These are phyloP conservation scores for Aspergillus puulaauensis DNA, from an alignment of 2,329 filamentous ascomycete species.

Conservation along the genomic window DNA sequence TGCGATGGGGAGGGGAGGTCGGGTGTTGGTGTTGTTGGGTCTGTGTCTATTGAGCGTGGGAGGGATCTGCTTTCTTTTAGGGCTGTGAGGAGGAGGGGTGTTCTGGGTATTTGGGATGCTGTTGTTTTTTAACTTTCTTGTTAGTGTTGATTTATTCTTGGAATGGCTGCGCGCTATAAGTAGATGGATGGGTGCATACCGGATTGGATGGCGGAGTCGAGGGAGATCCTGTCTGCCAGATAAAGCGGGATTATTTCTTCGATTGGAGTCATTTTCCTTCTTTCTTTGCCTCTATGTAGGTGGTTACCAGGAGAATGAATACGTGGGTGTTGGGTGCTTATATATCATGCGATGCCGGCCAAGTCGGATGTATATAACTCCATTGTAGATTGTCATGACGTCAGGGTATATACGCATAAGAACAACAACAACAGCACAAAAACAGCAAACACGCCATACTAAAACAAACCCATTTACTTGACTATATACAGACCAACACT, in stretches of 20 bases:
- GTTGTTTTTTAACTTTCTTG: neutral
- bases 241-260: constrained; percentile 1
- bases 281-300: too few species aligned
- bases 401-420: neutral
- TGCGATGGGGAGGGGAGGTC: constrained; percentile 2
- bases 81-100: neutral
- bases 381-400: constrained; percentile 2
- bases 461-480: too few species aligned
- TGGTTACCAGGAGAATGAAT: too few species aligned
- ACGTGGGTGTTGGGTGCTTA: too few species aligned
- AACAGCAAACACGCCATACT: neutral
- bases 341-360: too few species aligned
- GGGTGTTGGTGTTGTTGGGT: constrained; percentile 1
- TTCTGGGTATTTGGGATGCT: neutral
- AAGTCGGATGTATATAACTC: neutral
- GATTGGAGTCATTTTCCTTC: neutral
- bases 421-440: neutral
- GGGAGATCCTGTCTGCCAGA: neutral
- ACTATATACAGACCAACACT: too few species aligned
- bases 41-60: neutral
- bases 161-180: too few species aligned
- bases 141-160: neutral
- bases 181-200: neutral
- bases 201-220: neutral
- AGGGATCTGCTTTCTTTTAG: constrained; percentile 8